These are phyloP conservation scores for Diaporthe longicolla DNA, from an alignment of 2,329 filamentous ascomycete species.

Conservation along the genomic window DNA sequence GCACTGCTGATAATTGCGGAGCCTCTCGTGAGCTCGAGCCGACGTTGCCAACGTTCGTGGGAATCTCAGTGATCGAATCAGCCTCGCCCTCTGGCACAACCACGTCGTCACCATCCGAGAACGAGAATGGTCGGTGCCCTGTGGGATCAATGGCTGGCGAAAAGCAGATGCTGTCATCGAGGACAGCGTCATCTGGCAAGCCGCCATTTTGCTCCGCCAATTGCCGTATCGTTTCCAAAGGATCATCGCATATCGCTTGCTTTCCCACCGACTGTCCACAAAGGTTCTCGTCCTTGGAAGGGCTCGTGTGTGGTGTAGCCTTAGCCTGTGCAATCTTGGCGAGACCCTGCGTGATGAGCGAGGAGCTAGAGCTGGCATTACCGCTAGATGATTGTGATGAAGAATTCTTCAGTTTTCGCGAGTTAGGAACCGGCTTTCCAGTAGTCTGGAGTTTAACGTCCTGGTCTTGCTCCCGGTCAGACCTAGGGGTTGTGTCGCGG, in stretches of 20 bases:
- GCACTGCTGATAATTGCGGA: not conserved
- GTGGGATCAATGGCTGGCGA: constrained; percentile 7
- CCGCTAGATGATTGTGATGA: constrained; percentile 38
- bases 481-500: constrained; percentile 1
- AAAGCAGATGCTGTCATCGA: constrained; percentile 34
- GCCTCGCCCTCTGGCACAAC: not conserved
- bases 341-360: constrained; percentile 39
- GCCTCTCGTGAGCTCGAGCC: constrained; percentile 1
- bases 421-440: constrained; percentile 1
- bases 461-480: not conserved
- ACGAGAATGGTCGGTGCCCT: constrained; percentile 14
- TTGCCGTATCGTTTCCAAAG: constrained; percentile 33
- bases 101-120: constrained; percentile 10
- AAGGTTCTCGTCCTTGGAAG: constrained; percentile 36
- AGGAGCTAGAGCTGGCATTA: constrained; percentile 31
- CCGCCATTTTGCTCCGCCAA: constrained; percentile 39
- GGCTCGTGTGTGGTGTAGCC: constrained; percentile 40
- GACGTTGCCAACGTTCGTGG: not conserved
- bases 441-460: not conserved
- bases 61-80: not conserved
- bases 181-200: constrained; percentile 38
- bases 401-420: constrained; percentile 11
- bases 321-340: constrained; percentile 30
- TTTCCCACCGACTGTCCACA: not conserved
- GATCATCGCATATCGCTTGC: not conserved